Evolutionary conservation across 805 yeast species (phyloP), one percentile per base, ranked within the genome.

Genomic region (Ogataea glucozyma): DNA sequence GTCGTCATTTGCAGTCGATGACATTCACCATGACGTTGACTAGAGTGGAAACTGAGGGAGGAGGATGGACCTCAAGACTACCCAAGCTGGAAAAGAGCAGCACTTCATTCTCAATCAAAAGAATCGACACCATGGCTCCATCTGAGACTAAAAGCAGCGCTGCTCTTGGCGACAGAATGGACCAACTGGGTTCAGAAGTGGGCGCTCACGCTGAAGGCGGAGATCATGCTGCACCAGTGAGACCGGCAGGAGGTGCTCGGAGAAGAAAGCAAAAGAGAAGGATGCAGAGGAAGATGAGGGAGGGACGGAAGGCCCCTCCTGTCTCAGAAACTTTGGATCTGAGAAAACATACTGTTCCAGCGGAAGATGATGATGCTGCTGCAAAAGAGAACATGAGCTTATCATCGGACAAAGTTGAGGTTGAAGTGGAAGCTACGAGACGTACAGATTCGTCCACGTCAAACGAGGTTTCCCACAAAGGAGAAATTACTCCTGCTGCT

Each of bases 11-110:
- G 62, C 89, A 90, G 68, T 84, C 95, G 40, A 86, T 93, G 83
- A 88, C 96, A 1, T 79, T 91, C 55, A 86, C 97, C 1, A 86
- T 90, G 84, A 79, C 97, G 0, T 84, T 88, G 60, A 88, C 96
- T 16, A 78, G 79, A 20, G 79, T 78, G 18, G 83, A 81, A 64
- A 70, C 61, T 66, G 72, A 30, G 69, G 75, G 51, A 71, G 85
- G 21, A 86, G 97, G 97, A 6, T 93, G 99, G 98, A 79, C 90
- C 70, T 75, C 81, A 41, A 81, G 97, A 63, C 73, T 91, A 53
- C 97, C 96, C 23, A 78, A 84, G 31, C 69, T 88, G 61, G 93
- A 85, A 40, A 78, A 76, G 41, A 68, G 72, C 11, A 85, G 89
- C 6, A 76, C 90, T 21, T 80, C 93, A 1, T 81, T 86, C 53